Percentiles rank a stretch among this genome's conserved stretches.
phyloP scores from a whole-genome alignment of 2,329 filamentous ascomycete genomes.

The Pseudogymnoascus sp. region DNA sequence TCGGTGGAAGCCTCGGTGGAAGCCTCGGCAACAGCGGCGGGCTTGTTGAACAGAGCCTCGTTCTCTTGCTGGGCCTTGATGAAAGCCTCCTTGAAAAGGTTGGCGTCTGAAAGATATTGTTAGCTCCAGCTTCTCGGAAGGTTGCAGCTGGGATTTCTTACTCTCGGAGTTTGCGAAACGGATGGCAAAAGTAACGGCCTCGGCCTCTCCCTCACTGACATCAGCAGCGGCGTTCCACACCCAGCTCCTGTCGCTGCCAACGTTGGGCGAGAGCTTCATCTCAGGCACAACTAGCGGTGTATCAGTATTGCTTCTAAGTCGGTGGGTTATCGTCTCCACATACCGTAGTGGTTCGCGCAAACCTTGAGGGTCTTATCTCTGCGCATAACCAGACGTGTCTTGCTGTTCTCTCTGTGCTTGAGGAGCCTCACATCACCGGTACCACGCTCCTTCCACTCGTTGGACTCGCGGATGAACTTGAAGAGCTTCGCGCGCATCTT shows the following conservation, averaged over 20 bases:
- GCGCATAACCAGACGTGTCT: conserved; percentile 96
- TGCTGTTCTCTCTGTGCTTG: conserved; percentile 98
- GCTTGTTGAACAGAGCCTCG: conserved; percentile 68
- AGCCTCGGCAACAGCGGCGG: conserved; percentile 21
- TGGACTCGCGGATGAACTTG: conserved; percentile 85
- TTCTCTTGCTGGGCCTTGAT: conserved; percentile 96
- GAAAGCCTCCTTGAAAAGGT: conserved; percentile 95
- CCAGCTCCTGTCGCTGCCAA: conserved; percentile 97
- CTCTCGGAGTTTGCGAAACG: conserved; percentile 97
- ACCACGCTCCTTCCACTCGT: conserved; percentile 98
- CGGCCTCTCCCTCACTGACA: conserved; percentile 95
- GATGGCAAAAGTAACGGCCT: conserved; percentile 92
- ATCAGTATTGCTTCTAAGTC: conserved; percentile 14
- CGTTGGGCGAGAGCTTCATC: conserved; percentile 98
- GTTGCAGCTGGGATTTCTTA: conserved; percentile 37
- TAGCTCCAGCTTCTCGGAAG: conserved; percentile 18
- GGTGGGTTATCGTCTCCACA: conserved; percentile 28
- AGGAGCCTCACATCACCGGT: conserved; percentile 93
- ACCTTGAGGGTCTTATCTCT: conserved; percentile 99
- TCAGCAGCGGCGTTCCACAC: conserved; percentile 98
- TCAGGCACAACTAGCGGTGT: conserved; percentile 70
- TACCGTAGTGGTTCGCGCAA: conserved; percentile 99
- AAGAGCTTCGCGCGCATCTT: conserved; percentile 99
- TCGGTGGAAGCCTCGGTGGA: background rate
- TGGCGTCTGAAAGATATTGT: conserved; percentile 60